Evolutionary conservation across 1,139 yeast species (phyloP).

Genomic region (Lodderomyces elongisporus): DNA sequence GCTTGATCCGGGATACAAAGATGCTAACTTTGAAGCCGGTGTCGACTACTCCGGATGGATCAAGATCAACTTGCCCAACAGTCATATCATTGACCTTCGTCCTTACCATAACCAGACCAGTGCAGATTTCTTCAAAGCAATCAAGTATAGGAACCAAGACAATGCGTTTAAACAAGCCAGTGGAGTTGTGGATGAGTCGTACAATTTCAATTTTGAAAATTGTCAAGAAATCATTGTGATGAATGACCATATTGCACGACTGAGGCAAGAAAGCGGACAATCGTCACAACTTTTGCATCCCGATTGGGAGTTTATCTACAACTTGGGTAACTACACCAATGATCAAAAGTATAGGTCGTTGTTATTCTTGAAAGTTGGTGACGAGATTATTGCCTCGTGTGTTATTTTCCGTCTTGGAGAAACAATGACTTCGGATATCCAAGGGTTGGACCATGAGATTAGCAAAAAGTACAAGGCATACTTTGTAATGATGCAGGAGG

Average conservation of each 20-base stretch:
- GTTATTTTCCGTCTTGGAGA: constrained; percentile 40
- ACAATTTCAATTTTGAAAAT: constrained; percentile 21
- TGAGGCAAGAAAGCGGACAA: constrained; percentile 30
- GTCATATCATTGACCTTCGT: constrained; percentile 39
- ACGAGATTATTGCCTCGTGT: constrained; percentile 34
- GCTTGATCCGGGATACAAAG: constrained; percentile 35
- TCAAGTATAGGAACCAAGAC: constrained; percentile 37
- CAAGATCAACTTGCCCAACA: constrained; percentile 30
- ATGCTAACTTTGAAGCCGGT: constrained; percentile 28
- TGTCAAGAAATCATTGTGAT: constrained; percentile 26
- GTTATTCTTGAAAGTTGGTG: constrained; percentile 34
- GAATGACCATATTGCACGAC: constrained; percentile 36
- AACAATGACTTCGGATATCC: constrained; percentile 42
- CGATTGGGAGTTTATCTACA: constrained; percentile 23
- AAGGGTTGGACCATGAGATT: constrained; percentile 38
- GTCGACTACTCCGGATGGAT: constrained; percentile 39
- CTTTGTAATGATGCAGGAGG: constrained; percentile 47
- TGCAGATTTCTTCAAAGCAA: constrained; percentile 32
- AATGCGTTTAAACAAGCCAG: constrained; percentile 27
- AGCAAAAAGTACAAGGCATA: constrained; percentile 39
- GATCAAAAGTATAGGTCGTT: constrained; percentile 26
- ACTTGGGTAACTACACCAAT: constrained; percentile 22
- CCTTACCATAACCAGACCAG: constrained; percentile 26
- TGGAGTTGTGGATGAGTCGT: constrained; percentile 27
- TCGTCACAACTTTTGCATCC: constrained; percentile 36